Conservation (phyloP, 345 rosid genomes). For the Schrenkiella parvula region DNA sequence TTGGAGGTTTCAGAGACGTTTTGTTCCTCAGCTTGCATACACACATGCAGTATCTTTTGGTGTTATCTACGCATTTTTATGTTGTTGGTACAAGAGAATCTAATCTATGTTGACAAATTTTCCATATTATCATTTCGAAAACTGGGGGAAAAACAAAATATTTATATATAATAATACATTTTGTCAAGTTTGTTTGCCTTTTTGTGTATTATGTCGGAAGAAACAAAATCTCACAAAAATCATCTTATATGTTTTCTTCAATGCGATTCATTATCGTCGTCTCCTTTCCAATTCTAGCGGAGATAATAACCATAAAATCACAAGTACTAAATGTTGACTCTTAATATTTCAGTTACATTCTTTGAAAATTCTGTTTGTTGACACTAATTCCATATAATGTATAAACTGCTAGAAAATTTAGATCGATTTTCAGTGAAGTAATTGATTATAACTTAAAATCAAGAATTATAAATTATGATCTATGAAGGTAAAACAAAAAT, state of each 20-base stretch:
- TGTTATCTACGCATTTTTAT: conserved; percentile 25
- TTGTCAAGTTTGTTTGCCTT: conserved; percentile 16
- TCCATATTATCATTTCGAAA: neutral
- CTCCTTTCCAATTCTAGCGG: neutral
- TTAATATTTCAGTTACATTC: neutral
- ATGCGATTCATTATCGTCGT: neutral
- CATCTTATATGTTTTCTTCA: neutral
- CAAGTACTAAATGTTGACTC: neutral
- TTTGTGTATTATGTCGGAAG: conserved; percentile 1
- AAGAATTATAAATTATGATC: neutral
- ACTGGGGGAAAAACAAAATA: neutral
- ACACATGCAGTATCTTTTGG: conserved; percentile 38
- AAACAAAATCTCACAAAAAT: neutral
- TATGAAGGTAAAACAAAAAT: neutral
- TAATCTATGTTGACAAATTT: conserved; percentile 26
- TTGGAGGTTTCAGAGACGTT: conserved; percentile 26
- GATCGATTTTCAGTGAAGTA: neutral
- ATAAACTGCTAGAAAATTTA: neutral
- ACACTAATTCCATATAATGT: neutral
- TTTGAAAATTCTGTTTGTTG: neutral
- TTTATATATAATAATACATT: neutral
- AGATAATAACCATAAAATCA: neutral
- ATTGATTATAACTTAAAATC: neutral
- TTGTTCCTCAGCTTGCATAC: conserved; percentile 36
- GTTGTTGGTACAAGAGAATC: conserved; percentile 33